These are phyloP conservation scores for Corylus heterophylla DNA, from an alignment of 306 rosid species.

Conservation along the genomic window DNA sequence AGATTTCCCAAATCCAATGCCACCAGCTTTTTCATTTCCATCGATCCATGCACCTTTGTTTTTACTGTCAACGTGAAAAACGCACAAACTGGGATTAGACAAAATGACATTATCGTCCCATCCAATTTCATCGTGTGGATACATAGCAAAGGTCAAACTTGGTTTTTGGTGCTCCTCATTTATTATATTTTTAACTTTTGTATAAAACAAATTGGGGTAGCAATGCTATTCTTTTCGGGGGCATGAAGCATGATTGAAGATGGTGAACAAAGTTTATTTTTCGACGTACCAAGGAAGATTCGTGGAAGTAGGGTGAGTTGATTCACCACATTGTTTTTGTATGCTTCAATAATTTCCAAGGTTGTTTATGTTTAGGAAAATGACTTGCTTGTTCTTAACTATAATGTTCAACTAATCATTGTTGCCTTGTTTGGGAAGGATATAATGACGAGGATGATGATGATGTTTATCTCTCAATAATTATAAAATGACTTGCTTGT, in stretches of 20 bases:
- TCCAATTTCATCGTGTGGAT: no score
- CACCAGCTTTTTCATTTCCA: not conserved
- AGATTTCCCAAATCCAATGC: not conserved
- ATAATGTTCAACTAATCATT: not conserved
- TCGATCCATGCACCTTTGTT: not conserved
- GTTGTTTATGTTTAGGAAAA: not conserved
- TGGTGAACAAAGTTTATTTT: no score
- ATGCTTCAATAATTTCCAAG: not conserved
- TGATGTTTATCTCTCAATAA: no score
- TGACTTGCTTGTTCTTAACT: not conserved
- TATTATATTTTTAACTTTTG: not conserved
- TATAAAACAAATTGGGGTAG: not conserved
- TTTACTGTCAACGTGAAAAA: slow-evolving; percentile 2
- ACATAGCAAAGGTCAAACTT: no score
- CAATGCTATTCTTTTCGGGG: no score
- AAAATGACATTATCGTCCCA: no score
- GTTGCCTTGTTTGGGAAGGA: not conserved
- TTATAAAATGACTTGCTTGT: not conserved
- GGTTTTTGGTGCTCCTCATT: no score
- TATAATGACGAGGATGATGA: no score
- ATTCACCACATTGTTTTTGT: not conserved
- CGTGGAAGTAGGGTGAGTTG: slow-evolving; percentile 36
- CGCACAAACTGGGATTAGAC: not conserved
- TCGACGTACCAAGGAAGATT: slow-evolving; percentile 39
- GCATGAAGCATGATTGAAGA: no score